Percentiles rank a stretch among this genome's conserved stretches.
phyloP scores from a whole-genome alignment of 2,329 filamentous ascomycete species.

The Penicillium sp. region DNA sequence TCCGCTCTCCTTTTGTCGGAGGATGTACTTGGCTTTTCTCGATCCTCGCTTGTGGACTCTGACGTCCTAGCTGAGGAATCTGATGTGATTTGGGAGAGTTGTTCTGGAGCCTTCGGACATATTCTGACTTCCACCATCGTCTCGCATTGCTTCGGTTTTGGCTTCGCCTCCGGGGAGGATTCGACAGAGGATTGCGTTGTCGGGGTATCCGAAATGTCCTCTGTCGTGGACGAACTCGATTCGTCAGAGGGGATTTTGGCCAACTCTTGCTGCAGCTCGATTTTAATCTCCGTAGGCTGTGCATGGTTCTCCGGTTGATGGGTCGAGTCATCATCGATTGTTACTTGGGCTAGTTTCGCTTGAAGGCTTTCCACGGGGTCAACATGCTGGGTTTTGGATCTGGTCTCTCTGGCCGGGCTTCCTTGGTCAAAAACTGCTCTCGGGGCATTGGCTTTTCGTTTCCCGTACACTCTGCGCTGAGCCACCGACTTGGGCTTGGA shows the following conservation, averaged over 20 bases:
- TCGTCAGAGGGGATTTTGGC: background rate
- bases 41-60: background rate
- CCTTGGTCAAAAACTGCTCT: conserved; percentile 38
- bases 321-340: conserved; percentile 21
- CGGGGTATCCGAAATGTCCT: background rate
- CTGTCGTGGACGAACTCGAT: background rate
- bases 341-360: conserved; percentile 30
- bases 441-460: conserved; percentile 35
- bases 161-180: conserved; percentile 4
- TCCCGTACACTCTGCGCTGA: conserved; percentile 39
- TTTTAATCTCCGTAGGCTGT: background rate
- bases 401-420: conserved; percentile 24
- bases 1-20: conserved; percentile 11
- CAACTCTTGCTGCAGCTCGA: background rate
- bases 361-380: conserved; percentile 26
- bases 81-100: background rate
- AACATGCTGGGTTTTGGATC: conserved; percentile 4
- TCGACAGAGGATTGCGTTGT: conserved; percentile 3
- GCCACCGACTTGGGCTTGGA: conserved; percentile 27
- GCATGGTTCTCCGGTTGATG: background rate
- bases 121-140: conserved; percentile 35
- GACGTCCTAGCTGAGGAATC: background rate
- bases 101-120: conserved; percentile 3
- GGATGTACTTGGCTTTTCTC: background rate
- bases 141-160: conserved; percentile 16